These are phyloP conservation scores for Diaporthe citriasiana DNA, from an alignment of 2,329 filamentous ascomycete genomes.

Conservation along the genomic window DNA sequence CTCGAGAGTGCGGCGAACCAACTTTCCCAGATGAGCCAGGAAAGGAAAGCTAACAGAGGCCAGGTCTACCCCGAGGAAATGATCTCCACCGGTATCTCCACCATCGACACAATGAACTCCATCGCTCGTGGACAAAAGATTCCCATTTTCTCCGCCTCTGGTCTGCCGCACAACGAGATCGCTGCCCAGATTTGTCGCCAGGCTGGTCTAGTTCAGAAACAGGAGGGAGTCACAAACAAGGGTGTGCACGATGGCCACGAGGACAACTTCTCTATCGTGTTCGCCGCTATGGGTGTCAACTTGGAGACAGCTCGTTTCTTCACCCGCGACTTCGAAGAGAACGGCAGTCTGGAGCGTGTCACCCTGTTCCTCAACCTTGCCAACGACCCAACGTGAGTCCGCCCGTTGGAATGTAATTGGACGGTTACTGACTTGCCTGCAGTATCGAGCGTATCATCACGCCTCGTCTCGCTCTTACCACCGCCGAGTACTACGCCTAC, in stretches of 20 bases:
- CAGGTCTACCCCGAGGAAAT: conserved; percentile 99
- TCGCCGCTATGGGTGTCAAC: conserved; percentile 99
- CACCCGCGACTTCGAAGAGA: conserved; percentile 98
- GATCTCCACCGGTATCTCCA: conserved; percentile 99
- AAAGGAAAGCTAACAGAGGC: conserved; percentile 43
- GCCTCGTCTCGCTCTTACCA: conserved; percentile 96
- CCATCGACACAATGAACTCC: conserved; percentile 98
- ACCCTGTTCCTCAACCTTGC: conserved; percentile 99
- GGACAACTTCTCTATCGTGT: conserved; percentile 99
- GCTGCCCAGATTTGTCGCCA: conserved; percentile 99
- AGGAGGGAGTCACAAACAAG: conserved; percentile 84
- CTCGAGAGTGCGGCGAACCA: conserved; percentile 78
- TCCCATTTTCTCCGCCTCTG: conserved; percentile 97
- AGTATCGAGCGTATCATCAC: conserved; percentile 99
- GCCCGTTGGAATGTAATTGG: background rate
- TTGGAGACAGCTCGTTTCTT: conserved; percentile 99
- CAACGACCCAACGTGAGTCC: conserved; percentile 93
- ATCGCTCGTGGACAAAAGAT: conserved; percentile 99
- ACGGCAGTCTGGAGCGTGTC: conserved; percentile 96
- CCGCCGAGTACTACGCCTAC: conserved; percentile 99
- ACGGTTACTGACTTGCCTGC: conserved; percentile 41
- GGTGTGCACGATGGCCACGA: conserved; percentile 96
- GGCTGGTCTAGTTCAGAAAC: conserved; percentile 86
- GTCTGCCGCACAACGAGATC: conserved; percentile 99
- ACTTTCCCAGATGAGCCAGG: background rate